Evolutionary conservation across 768 basidiomycete genomes (phyloP).

Genomic region (Amanita exitialis): DNA sequence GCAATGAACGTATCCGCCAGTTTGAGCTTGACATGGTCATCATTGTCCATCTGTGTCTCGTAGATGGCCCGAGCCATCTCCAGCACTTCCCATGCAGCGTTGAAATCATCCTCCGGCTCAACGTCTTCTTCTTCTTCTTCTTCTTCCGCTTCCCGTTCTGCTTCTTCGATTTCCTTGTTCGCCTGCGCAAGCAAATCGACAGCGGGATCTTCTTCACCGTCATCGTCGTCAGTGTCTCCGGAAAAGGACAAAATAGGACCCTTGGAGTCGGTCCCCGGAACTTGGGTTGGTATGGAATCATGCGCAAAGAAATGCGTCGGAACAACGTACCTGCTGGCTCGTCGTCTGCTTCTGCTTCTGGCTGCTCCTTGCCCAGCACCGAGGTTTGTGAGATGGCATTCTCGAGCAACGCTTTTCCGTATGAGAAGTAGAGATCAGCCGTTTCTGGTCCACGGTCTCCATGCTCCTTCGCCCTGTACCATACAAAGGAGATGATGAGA

Average conservation of each 20-base stretch:
- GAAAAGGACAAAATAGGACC: slow-evolving; percentile 70
- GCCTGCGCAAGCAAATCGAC: slow-evolving; percentile 55
- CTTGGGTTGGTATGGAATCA: slow-evolving; percentile 7
- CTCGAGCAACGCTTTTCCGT: slow-evolving; percentile 89
- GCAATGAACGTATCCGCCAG: slow-evolving; percentile 87
- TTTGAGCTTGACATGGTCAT: slow-evolving; percentile 62
- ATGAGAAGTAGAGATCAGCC: slow-evolving; percentile 83
- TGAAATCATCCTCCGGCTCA: slow-evolving; percentile 95
- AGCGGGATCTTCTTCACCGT: slow-evolving; percentile 35
- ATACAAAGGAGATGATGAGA: neutral
- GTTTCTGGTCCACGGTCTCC: slow-evolving; percentile 77
- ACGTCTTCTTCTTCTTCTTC: slow-evolving; percentile 64
- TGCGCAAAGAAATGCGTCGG: slow-evolving; percentile 6
- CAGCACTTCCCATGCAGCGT: slow-evolving; percentile 96
- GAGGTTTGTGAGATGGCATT: slow-evolving; percentile 81
- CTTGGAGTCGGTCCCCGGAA: slow-evolving; percentile 24
- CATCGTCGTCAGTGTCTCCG: slow-evolving; percentile 66
- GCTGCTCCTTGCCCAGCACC: slow-evolving; percentile 85
- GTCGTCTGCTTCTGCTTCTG: slow-evolving; percentile 39
- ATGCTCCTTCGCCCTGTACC: slow-evolving; percentile 54
- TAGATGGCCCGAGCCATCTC: slow-evolving; percentile 88
- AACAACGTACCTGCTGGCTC: slow-evolving; percentile 22
- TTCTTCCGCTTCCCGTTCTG: slow-evolving; percentile 43
- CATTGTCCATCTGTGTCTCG: slow-evolving; percentile 50
- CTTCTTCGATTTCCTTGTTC: slow-evolving; percentile 34